Evolutionary conservation across 208 protist species (phyloP).

Genomic region (Trypanosoma melophagium): DNA sequence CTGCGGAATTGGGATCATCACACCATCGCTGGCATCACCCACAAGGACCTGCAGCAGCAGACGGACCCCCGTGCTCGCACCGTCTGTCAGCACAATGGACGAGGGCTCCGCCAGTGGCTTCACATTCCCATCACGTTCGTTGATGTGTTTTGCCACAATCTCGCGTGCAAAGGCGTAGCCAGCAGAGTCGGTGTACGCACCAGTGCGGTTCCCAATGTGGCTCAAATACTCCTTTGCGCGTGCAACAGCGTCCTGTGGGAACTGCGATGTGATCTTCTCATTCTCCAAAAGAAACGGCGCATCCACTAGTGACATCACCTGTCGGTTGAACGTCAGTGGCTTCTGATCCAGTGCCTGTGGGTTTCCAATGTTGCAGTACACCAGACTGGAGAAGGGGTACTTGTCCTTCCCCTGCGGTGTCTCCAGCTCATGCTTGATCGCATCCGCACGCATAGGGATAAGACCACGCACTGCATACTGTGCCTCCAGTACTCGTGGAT

Average conservation of each 20-base stretch:
- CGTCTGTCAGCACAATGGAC: conserved; percentile 95
- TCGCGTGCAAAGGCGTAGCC: conserved; percentile 87
- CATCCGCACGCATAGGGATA: conserved; percentile 74
- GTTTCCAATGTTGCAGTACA: conserved; percentile 99
- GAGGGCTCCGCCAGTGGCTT: conserved; percentile 33
- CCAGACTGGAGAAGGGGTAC: conserved; percentile 82
- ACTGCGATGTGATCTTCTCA: conserved; percentile 40
- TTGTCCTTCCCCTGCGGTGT: conserved; percentile 26
- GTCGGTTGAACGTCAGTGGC: conserved; percentile 96
- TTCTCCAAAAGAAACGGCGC: conserved; percentile 73
- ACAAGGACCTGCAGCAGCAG: conserved; percentile 85
- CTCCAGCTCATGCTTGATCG: conserved; percentile 72
- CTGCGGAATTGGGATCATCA: conserved; percentile 99
- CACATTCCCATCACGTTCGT: conserved; percentile 86
- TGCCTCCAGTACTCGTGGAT: conserved; percentile 64
- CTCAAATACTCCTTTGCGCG: conserved; percentile 81
- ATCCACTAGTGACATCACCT: conserved; percentile 89
- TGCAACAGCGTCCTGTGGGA: conserved; percentile 88
- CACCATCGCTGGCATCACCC: conserved; percentile 58
- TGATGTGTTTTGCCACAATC: conserved; percentile 94
- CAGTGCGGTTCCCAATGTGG: conserved; percentile 64
- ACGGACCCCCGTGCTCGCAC: conserved; percentile 94
- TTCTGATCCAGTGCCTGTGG: conserved; percentile 96
- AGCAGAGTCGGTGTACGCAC: conserved; percentile 97
- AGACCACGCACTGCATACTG: conserved; percentile 90